Evolutionary conservation across 2,329 filamentous ascomycete genomes (phyloP), one percentile per base, ranked within the genome.

Genomic region (Diplocarpon mali): DNA sequence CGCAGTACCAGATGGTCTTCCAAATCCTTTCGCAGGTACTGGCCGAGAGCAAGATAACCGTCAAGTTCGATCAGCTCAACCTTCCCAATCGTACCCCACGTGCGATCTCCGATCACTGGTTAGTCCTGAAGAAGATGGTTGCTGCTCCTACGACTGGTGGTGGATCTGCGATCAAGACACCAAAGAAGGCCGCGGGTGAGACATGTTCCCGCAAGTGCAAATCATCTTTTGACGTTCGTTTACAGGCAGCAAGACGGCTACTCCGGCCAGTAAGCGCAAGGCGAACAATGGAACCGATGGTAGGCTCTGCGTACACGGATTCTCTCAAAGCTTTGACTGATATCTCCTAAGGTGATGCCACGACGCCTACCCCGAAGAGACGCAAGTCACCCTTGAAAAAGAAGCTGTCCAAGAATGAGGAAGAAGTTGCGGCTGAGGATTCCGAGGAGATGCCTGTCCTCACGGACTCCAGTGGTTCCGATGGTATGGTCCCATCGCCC

Each of bases 1-100:
- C 4, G 11, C 4, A 45, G 44, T 37, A 32, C 5, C 3, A 16
- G 1, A 9, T 45, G 8, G 11, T 34, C 2, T 28, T 37, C 15
- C 35, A 37, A 15, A 38, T 45, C 5, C 17, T 41, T 9, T 15
- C 41, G 9, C 34, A 45, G 15, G 13, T 41, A 8, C 4, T 36
- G 10, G 28, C 9, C 3, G 27, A 24, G 1, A 14, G 34, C 28
- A 29, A 24, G 9, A 28, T 10, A 2, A 12, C 42, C 2, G 17
- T 45, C 10, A 45, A 45, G 38, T 41, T 16, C 13, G 27, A 35
- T 6, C 3, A 41, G 41, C 12, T 15, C 14, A 11, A 20, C 41
- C 12, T n/a, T n/a, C 32, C 38, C 11, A 32, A 38, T 8, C 38
- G 38, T 2, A 45, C 44, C 14, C n/a, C 44, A 5, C 34, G 39